Evolutionary conservation across 768 basidiomycete species (phyloP).

Genomic region (Podaxis rugospora): DNA sequence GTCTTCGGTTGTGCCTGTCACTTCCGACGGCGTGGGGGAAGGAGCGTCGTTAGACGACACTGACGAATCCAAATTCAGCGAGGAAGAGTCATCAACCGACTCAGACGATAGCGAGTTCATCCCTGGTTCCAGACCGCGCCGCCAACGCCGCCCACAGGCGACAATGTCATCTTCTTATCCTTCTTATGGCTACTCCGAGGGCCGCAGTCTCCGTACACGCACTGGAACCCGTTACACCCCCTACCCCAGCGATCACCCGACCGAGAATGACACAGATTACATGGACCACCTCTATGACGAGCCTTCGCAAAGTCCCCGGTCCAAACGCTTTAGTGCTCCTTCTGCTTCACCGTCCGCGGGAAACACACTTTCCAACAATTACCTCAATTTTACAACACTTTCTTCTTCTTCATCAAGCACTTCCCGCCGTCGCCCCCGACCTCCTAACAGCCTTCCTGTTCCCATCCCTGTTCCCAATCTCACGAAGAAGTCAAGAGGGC

Average conservation of each 20-base stretch:
- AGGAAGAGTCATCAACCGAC: constrained; percentile 13
- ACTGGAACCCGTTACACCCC: constrained; percentile 22
- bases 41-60: constrained; percentile 21
- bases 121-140: constrained; percentile 17
- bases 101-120: constrained; percentile 29
- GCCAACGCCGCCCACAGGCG: constrained; percentile 11
- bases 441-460: constrained; percentile 35
- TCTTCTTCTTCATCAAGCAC: constrained; percentile 8
- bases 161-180: constrained; percentile 11
- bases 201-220: constrained; percentile 23
- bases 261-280: not conserved
- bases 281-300: constrained; percentile 2
- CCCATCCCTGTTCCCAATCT: constrained; percentile 66
- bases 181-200: constrained; percentile 3
- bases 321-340: constrained; percentile 6
- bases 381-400: constrained; percentile 7
- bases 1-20: not conserved
- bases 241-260: constrained; percentile 16
- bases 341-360: not conserved
- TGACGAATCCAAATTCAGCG: constrained; percentile 7
- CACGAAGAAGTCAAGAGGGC: constrained; percentile 67
- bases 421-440: constrained; percentile 18
- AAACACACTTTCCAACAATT: not conserved
- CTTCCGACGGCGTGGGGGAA: constrained; percentile 20
- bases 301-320: not conserved